Evolutionary conservation across 2,329 filamentous ascomycete species (phyloP).

Genomic region (Aureobasidium subglaciale): DNA sequence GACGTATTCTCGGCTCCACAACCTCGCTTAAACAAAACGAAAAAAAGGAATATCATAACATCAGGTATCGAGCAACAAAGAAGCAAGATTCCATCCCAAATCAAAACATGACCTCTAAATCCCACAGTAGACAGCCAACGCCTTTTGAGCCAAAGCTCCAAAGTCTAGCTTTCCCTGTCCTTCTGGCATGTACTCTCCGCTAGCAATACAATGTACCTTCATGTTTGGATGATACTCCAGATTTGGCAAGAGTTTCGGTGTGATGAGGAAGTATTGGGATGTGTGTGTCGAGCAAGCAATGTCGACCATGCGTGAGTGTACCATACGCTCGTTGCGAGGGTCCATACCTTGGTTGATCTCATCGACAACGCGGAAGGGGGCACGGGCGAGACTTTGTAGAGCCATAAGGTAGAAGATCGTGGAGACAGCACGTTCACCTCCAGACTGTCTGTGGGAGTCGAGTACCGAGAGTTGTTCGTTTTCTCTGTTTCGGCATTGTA

Average conservation of each 20-base stretch:
- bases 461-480: constrained; percentile 77
- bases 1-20: too few species aligned
- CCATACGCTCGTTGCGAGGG: constrained; percentile 94
- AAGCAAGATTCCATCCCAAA: background rate
- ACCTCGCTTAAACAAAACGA: too few species aligned
- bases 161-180: constrained; percentile 39
- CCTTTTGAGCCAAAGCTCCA: constrained; percentile 30
- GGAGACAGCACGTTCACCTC: constrained; percentile 89
- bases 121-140: constrained; percentile 20
- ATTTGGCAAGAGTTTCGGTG: constrained; percentile 82
- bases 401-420: constrained; percentile 99
- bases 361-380: constrained; percentile 95
- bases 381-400: constrained; percentile 83
- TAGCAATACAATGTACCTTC: constrained; percentile 89
- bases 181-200: constrained; percentile 59
- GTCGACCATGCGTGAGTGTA: constrained; percentile 96
- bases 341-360: constrained; percentile 99
- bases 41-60: too few species aligned
- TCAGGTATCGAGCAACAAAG: too few species aligned
- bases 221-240: constrained; percentile 84
- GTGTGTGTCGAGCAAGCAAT: constrained; percentile 78
- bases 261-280: constrained; percentile 89
- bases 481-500: constrained; percentile 46
- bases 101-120: background rate
- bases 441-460: constrained; percentile 88